Evolutionary conservation across 2,329 filamentous ascomycete species (phyloP), one percentile per base, ranked within the genome.

Genomic region (Venturia pyrina): DNA sequence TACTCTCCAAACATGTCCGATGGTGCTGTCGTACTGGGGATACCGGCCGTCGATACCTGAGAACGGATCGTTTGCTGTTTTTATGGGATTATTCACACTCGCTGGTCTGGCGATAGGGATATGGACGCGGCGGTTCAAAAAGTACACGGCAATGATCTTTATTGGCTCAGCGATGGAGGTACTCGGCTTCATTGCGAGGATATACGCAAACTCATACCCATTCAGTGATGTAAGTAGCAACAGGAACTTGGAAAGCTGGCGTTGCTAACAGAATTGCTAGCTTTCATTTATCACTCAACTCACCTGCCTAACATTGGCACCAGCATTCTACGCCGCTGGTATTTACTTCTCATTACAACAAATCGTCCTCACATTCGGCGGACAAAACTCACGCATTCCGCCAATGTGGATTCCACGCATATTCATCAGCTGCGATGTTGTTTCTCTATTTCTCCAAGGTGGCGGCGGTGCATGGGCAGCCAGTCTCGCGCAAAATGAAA

Each of bases 231-330:
- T 65, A 80, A 61, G 74, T 70, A 11, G 32, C 53, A 28, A 46
- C 56, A 17, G 24, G 2, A 19, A 32, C 11, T 32, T 13, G 17
- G 8, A 44, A 17, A n/a, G 5, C 24, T 1, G 3, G 3, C 28
- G 24, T 21, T 21, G 46, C 64, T 66, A 21, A 66, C 43, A 48
- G 41, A 15, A 24, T 40, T 17, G 72, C 86, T 71, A 71, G 65
- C 34, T 72, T 15, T 84, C 81, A 8, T 90, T 89, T 72, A 81
- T 89, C 72, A 81, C 88, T 21, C 85, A 89, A 72, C 87, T 88
- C 68, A 82, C 83, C 67, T 87, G 84, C 73, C 78, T 89, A 63
- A 84, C 81, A 69, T 81, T 82, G 53, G 81, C 77, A 0, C 82
- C 82, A 13, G 82, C 84, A 65, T 86, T 84, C 73, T 80, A 83